Evolutionary conservation across 78 protist genomes (phyloP).

Genomic region (Dictyostelium brefeldianum): DNA sequence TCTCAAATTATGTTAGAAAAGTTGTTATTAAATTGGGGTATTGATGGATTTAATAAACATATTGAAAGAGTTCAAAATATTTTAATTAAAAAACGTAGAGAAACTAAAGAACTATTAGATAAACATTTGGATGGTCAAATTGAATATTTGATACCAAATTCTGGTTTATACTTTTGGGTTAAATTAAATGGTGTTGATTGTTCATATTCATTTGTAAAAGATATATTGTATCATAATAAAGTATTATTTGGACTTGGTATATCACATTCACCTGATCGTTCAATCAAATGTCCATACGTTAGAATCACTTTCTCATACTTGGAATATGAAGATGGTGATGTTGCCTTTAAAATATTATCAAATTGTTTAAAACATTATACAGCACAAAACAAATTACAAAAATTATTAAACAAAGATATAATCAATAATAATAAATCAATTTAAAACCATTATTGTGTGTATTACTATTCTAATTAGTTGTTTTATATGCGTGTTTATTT

Average conservation of each 20-base stretch:
- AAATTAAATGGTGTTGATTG: not conserved
- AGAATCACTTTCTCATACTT: not conserved
- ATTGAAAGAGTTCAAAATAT: not conserved
- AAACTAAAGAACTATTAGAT: not conserved
- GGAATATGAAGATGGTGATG: constrained; percentile 6
- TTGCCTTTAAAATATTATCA: not conserved
- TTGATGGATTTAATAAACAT: not conserved
- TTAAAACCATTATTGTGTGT: no score
- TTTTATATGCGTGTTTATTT: not conserved
- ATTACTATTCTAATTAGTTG: not conserved
- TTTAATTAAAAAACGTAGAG: not conserved
- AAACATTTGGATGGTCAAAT: not conserved
- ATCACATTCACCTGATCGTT: not conserved
- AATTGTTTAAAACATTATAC: constrained; percentile 12
- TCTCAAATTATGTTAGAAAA: not conserved
- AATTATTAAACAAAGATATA: not conserved
- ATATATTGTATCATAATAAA: not conserved
- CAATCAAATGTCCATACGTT: not conserved
- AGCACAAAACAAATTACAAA: not conserved
- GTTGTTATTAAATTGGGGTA: not conserved
- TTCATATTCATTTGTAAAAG: not conserved
- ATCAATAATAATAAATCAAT: not conserved
- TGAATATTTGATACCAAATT: not conserved
- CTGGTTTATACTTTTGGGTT: constrained; percentile 18
- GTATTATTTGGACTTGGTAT: constrained; percentile 10